phyloP scores from a whole-genome alignment of 164 flowering plant genomes.

The Platanus orientalis region DNA sequence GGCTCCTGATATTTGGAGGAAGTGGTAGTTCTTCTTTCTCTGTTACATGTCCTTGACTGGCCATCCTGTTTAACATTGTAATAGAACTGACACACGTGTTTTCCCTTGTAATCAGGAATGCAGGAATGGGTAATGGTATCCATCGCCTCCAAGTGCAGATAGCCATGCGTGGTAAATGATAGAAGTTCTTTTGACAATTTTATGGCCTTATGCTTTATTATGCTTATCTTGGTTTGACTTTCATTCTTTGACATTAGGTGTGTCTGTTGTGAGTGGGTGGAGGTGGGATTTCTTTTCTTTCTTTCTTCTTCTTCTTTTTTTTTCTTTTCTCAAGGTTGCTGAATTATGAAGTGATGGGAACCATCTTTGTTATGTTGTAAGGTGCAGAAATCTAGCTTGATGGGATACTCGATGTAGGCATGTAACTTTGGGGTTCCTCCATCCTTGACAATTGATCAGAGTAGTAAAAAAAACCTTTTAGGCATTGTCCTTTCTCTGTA shows the following conservation, averaged over 20 bases:
- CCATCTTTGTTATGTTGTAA: not conserved
- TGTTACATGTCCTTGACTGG: not conserved
- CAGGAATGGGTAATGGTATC: conserved; percentile 89
- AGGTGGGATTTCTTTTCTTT: not conserved
- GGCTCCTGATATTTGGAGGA: conserved; percentile 99
- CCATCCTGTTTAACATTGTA: conserved; percentile 3
- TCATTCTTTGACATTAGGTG: not conserved
- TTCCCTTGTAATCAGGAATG: conserved; percentile 50
- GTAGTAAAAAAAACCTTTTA: no score
- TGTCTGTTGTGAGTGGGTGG: not conserved
- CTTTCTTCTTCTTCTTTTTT: not conserved
- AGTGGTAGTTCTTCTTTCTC: conserved; percentile 48
- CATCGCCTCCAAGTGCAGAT: conserved; percentile 86
- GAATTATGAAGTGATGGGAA: not conserved
- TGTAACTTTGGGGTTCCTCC: no score
- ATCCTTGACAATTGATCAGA: no score
- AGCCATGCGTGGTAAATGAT: conserved; percentile 74
- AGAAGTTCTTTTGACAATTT: not conserved
- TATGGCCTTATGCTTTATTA: not conserved
- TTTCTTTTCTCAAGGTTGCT: not conserved
- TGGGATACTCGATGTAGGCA: no score
- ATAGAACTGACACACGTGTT: not conserved
- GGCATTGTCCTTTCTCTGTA: no score
- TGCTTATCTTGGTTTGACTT: not conserved
- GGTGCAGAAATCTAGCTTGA: no score